Conservation (phyloP, 2,329 filamentous ascomycete species). For the Onygenales sp. region DNA sequence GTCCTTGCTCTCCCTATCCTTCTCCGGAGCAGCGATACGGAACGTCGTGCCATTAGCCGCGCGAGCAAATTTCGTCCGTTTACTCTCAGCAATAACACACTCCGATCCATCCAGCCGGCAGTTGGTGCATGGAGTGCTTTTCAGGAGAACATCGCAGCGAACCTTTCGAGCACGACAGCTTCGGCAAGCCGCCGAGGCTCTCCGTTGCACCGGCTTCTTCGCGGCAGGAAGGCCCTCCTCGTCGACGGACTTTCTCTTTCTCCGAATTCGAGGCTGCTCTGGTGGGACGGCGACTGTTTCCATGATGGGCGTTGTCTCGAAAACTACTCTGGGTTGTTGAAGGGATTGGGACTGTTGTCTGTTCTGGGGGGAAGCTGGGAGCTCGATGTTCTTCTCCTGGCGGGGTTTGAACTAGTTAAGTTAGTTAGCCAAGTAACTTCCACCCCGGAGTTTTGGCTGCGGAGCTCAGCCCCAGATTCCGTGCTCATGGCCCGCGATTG, state of each 20-base stretch:
- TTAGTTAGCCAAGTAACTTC: too few species aligned
- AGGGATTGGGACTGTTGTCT: neutral
- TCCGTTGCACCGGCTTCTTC: conserved; percentile 58
- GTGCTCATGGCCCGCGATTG: too few species aligned
- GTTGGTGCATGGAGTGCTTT: conserved; percentile 28
- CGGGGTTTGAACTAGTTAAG: too few species aligned
- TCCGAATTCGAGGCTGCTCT: conserved; percentile 21
- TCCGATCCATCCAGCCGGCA: conserved; percentile 18
- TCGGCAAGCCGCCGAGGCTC: conserved; percentile 43
- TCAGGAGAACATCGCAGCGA: conserved; percentile 41
- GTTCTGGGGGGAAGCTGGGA: neutral
- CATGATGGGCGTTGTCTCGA: neutral
- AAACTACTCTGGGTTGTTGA: neutral
- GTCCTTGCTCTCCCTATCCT: conserved; percentile 21
- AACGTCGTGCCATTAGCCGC: conserved; percentile 1
- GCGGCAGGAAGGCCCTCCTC: conserved; percentile 45
- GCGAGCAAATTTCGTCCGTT: conserved; percentile 47
- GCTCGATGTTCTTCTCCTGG: too few species aligned
- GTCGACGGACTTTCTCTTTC: conserved; percentile 47
- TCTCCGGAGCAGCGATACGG: conserved; percentile 4
- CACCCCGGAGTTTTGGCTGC: too few species aligned
- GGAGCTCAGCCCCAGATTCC: too few species aligned
- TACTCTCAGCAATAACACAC: conserved; percentile 16
- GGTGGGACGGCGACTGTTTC: neutral
- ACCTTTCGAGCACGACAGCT: conserved; percentile 43